Percentiles rank a stretch among this genome's conserved stretches.
phyloP scores from a whole-genome alignment of 768 basidiomycete species.

The Auricularia heimuer region DNA sequence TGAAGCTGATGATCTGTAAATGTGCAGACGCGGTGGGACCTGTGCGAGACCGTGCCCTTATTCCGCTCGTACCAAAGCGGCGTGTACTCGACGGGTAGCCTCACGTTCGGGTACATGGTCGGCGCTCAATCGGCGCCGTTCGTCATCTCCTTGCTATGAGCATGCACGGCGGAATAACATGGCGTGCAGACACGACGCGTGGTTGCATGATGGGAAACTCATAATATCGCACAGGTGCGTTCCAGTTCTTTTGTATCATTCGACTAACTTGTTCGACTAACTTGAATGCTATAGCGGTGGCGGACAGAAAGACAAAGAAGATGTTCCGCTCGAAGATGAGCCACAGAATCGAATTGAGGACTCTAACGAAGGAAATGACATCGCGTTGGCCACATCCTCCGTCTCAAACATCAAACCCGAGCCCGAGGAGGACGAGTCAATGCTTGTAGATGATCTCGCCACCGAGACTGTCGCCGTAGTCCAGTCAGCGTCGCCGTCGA shows the following conservation, averaged over 20 bases:
- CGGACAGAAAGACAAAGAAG: too few species aligned
- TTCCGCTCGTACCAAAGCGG: conserved; percentile 63
- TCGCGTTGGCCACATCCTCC: too few species aligned
- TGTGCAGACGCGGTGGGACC: conserved; percentile 56
- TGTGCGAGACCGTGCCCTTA: conserved; percentile 71
- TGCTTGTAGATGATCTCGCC: too few species aligned
- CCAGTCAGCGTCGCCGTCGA: conserved; percentile 40
- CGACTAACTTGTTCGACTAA: too few species aligned
- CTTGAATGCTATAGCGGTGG: too few species aligned
- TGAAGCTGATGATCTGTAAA: conserved; percentile 24
- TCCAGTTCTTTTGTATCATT: neutral
- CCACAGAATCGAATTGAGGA: too few species aligned
- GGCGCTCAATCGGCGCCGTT: conserved; percentile 62
- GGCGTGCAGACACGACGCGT: conserved; percentile 52
- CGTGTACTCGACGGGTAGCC: conserved; percentile 53
- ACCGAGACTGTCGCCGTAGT: too few species aligned
- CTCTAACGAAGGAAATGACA: too few species aligned
- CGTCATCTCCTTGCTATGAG: conserved; percentile 12
- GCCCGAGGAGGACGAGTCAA: too few species aligned
- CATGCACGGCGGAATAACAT: conserved; percentile 7
- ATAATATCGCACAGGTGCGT: conserved; percentile 80
- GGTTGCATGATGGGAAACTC: conserved; percentile 50
- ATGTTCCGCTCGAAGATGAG: too few species aligned
- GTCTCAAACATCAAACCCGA: too few species aligned
- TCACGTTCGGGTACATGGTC: conserved; percentile 67